Evolutionary conservation across 495 filamentous ascomycete genomes (phyloP).

Genomic region (Ramalina intermedia): DNA sequence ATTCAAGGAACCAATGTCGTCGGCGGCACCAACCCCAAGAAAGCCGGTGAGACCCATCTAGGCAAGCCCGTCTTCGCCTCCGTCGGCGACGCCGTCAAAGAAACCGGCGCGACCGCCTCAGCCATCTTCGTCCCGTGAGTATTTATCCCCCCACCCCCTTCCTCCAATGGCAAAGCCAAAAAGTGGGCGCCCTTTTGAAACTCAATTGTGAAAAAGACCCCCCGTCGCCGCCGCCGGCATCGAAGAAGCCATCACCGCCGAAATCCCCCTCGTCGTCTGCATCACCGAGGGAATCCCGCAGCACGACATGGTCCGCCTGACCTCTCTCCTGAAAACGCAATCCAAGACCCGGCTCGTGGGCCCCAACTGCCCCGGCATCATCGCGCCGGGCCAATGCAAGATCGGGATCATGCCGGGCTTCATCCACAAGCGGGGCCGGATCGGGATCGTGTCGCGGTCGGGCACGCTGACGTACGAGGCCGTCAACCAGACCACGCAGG

Average conservation of each 20-base stretch:
- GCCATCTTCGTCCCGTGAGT: slow-evolving; percentile 95
- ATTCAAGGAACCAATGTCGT: slow-evolving; percentile 80
- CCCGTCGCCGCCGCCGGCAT: slow-evolving; percentile 87
- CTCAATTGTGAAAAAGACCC: slow-evolving; percentile 31
- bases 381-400: slow-evolving; percentile 96
- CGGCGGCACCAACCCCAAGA: slow-evolving; percentile 97
- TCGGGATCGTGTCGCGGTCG: slow-evolving; percentile 96
- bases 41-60: slow-evolving; percentile 80
- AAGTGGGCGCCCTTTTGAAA: background rate
- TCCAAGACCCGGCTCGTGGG: slow-evolving; percentile 91
- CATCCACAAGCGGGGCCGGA: slow-evolving; percentile 98
- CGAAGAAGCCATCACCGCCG: slow-evolving; percentile 87
- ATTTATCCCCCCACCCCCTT: background rate
- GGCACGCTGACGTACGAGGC: slow-evolving; percentile 98
- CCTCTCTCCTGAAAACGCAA: slow-evolving; percentile 94
- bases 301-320: slow-evolving; percentile 99
- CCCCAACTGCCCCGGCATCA: slow-evolving; percentile 98
- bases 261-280: slow-evolving; percentile 86
- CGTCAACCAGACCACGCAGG: slow-evolving; percentile 97
- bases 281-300: slow-evolving; percentile 98
- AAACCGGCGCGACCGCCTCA: slow-evolving; percentile 79
- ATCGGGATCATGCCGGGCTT: slow-evolving; percentile 99
- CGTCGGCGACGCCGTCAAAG: slow-evolving; percentile 76
- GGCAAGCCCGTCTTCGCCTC: slow-evolving; percentile 86
- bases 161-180: background rate